phyloP scores from a whole-genome alignment of 139 green algal genomes.

The Dunaliella primolecta region DNA sequence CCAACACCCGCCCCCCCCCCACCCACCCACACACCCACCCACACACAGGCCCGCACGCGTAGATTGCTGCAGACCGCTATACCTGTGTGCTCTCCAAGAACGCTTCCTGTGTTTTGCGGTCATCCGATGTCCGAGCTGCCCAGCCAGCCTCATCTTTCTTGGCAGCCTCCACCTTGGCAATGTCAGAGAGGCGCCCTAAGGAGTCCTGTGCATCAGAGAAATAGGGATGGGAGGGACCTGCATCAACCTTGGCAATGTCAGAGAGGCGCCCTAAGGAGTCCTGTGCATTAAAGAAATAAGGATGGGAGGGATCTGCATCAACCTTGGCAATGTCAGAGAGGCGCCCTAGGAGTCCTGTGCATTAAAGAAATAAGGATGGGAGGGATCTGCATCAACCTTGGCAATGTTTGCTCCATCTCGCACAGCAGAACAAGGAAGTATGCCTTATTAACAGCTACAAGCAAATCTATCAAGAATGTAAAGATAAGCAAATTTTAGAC shows the following conservation, averaged over 20 bases:
- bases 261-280: constrained; percentile 60
- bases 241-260: too few relatives aligned
- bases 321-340: constrained; percentile 70
- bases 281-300: constrained; percentile 6
- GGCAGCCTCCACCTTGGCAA: constrained; percentile 65
- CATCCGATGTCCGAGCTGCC: constrained; percentile 38
- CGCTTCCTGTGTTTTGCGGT: constrained; percentile 58
- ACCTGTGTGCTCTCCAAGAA: constrained; percentile 57
- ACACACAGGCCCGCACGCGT: too few relatives aligned
- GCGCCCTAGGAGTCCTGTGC: constrained; percentile 56
- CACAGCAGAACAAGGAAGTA: too few relatives aligned
- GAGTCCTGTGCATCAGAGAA: constrained; percentile 40
- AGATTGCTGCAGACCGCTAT: too few relatives aligned
- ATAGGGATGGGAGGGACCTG: neutral
- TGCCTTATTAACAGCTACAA: too few relatives aligned
- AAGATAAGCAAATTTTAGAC: too few relatives aligned
- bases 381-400: too few relatives aligned
- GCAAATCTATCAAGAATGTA: too few relatives aligned
- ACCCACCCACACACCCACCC: too few relatives aligned
- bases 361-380: neutral
- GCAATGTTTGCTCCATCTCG: too few relatives aligned
- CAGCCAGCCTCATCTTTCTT: constrained; percentile 57
- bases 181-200: constrained; percentile 63
- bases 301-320: too few relatives aligned
- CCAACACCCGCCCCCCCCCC: too few relatives aligned